These are phyloP conservation scores for Hygrocybe coccinea DNA, from an alignment of 768 basidiomycete species.

Conservation along the genomic window DNA sequence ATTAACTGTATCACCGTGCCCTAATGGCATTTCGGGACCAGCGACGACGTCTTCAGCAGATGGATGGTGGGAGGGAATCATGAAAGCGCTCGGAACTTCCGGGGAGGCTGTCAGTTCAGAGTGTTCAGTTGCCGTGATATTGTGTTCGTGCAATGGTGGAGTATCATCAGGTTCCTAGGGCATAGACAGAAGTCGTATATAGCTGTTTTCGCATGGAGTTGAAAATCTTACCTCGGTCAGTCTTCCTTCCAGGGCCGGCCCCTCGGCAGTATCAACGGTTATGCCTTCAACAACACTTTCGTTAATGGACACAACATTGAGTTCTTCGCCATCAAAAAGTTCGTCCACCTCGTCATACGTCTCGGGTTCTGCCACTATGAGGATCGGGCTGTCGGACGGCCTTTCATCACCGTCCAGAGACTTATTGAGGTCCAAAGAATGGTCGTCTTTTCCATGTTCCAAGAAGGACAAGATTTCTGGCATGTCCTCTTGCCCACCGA, in stretches of 20 bases:
- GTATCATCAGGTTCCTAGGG: not conserved
- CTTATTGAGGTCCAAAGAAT: not conserved
- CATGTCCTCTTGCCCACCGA: not conserved
- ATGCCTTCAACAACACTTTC: not conserved
- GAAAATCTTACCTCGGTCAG: conserved; percentile 28
- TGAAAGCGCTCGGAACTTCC: no score
- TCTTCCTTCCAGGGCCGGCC: conserved; percentile 25
- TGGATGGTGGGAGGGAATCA: no score
- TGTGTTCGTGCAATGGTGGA: no score
- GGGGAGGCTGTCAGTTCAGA: no score
- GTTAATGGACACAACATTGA: not conserved
- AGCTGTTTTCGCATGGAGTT: not conserved
- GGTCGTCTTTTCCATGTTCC: not conserved
- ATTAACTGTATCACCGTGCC: no score
- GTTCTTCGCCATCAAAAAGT: not conserved
- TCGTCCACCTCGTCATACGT: not conserved
- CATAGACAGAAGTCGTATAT: not conserved
- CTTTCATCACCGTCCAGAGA: not conserved
- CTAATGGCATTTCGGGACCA: no score
- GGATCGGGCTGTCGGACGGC: not conserved
- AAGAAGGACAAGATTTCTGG: not conserved
- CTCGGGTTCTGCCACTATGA: not conserved
- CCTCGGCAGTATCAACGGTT: conserved; percentile 28
- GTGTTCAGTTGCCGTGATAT: no score
- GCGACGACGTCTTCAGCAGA: no score